Evolutionary conservation across 2,329 filamentous ascomycete genomes (phyloP), one percentile per base, ranked within the genome.

Genomic region (Cladosporium sp.): DNA sequence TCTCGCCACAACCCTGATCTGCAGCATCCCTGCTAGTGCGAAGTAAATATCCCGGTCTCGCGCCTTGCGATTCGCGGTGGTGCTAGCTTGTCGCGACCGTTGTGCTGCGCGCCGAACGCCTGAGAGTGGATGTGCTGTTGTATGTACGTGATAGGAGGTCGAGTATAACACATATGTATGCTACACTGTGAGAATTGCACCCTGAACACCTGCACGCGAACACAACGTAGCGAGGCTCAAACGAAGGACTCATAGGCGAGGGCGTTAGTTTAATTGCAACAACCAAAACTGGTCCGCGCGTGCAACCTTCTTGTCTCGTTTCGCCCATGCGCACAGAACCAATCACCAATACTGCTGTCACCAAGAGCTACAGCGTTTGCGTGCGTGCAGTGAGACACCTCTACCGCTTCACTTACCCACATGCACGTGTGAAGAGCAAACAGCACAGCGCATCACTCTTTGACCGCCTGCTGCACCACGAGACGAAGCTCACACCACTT

Each of bases 361-460:
- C n/a, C 48, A 53, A 32, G 26, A 54, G 26, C 51, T 32, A 30
- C 32, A 39, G 18, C 32, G 32, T 32, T 23, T 39, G 14, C 23
- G 21, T 39, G 14, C 23, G 21, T 57, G 54, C 30, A 39, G 54
- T 36, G 36, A 48, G 26, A 46, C 58, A 46, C 32, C 30, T 54
- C 51, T 57, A 43, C 46, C 16, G 21, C 30, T 32, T 39, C 48
- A 48, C 28, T 26, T 36, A 36, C 46, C 28, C 26, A 18, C 18
- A 46, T 21, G 21, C 25, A 14, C 46, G 16, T 54, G 59, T 53
- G 59, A 62, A 61, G 48, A 53, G 48, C 46, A 32, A 43, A 48
- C 59, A 62, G 48, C 59, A 48, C 59, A 62, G 48, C 59, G 32
- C 59, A 62, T 43, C 59, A 3, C 21, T 30, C 30, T 18, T 23